Conservation (phyloP, 306 rosid genomes). For the Echinosophora koreensis region DNA sequence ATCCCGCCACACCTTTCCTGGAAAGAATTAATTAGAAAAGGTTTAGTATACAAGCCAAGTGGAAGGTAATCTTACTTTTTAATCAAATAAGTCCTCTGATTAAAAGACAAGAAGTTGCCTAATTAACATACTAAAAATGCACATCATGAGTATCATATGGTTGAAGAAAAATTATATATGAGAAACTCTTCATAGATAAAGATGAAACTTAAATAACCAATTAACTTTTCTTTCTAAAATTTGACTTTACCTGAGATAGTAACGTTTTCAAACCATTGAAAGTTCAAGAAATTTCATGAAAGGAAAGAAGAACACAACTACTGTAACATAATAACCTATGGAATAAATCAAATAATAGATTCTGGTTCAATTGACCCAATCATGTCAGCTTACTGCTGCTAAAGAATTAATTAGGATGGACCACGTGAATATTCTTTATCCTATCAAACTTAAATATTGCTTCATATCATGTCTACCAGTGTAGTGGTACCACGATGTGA, state of each 20-base stretch:
- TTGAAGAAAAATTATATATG: background rate
- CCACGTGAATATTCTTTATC: background rate
- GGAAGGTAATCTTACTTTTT: conserved; percentile 29
- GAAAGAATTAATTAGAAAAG: conserved; percentile 27
- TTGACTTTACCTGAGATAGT: background rate
- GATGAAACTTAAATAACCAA: conserved; percentile 18
- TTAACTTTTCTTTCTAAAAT: background rate
- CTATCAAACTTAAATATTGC: background rate
- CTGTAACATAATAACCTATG: too few species aligned
- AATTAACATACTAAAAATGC: conserved; percentile 13
- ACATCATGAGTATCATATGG: background rate
- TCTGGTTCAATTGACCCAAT: background rate
- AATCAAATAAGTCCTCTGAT: background rate
- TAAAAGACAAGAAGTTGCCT: conserved; percentile 1
- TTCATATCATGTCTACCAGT: conserved; percentile 18
- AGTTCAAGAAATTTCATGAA: conserved; percentile 1
- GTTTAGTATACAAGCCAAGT: background rate
- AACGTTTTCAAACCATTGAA: conserved; percentile 1
- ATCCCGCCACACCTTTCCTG: conserved; percentile 82
- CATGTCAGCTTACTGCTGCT: background rate
- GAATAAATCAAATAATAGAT: background rate
- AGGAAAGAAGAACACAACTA: background rate
- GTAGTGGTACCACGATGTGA: background rate
- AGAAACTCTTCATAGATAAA: background rate
- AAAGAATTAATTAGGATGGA: background rate